These are phyloP conservation scores for Chrysoporthe puriensis DNA, from an alignment of 2,329 filamentous ascomycete species.

Conservation along the genomic window DNA sequence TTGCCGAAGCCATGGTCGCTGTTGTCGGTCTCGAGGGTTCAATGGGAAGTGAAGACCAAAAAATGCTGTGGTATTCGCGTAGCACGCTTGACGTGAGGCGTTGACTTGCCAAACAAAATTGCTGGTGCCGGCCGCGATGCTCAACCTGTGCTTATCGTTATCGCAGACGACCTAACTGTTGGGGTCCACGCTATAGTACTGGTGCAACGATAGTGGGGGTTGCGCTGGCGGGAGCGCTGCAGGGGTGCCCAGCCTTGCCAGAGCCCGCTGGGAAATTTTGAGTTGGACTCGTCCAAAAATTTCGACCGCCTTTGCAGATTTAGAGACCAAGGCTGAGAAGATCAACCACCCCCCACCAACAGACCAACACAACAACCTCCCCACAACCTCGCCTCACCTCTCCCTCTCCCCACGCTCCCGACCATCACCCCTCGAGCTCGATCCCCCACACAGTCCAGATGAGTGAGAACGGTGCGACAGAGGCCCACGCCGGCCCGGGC, in stretches of 20 bases:
- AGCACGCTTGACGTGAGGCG: neutral
- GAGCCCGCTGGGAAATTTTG: constrained; percentile 25
- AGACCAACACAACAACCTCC: neutral
- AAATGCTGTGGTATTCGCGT: neutral
- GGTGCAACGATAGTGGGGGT: neutral
- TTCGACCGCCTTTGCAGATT: constrained; percentile 22
- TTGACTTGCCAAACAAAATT: neutral
- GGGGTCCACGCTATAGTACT: neutral
- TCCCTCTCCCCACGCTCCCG: constrained; percentile 26
- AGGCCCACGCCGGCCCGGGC: constrained; percentile 54
- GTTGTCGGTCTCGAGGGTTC: constrained; percentile 42
- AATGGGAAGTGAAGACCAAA: neutral
- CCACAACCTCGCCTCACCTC: neutral
- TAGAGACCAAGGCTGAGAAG: neutral
- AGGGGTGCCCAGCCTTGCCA: constrained; percentile 17
- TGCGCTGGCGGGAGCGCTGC: neutral
- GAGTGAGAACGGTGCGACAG: constrained; percentile 50
- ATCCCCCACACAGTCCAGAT: constrained; percentile 36
- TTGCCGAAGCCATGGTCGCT: constrained; percentile 45
- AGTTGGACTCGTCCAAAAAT: constrained; percentile 27
- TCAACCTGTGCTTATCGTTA: constrained; percentile 20
- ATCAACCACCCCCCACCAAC: neutral
- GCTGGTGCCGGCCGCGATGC: constrained; percentile 13
- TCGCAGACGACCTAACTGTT: neutral
- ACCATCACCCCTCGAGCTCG: neutral